phyloP scores from a whole-genome alignment of 139 green algal genomes.

The Closterium sp. region DNA sequence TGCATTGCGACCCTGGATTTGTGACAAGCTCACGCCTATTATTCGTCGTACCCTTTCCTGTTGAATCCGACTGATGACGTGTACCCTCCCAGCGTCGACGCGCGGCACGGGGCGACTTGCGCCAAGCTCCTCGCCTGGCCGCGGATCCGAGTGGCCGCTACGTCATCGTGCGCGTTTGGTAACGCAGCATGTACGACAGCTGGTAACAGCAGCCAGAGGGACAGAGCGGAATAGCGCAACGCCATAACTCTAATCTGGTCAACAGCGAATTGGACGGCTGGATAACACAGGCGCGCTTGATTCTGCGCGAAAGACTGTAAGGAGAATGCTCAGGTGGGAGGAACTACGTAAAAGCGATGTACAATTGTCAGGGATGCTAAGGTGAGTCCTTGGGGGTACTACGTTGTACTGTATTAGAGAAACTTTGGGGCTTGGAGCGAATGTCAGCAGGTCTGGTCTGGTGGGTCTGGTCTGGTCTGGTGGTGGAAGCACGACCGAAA shows the following conservation, averaged over 20 bases:
- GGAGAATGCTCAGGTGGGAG: too few relatives aligned
- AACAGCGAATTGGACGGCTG: too few relatives aligned
- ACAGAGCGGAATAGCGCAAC: background rate
- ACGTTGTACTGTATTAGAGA: too few relatives aligned
- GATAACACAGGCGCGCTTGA: too few relatives aligned
- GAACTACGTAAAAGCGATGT: too few relatives aligned
- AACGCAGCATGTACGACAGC: background rate
- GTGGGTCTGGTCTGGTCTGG: too few relatives aligned
- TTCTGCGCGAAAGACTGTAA: too few relatives aligned
- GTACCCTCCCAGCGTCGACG: background rate
- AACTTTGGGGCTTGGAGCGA: too few relatives aligned
- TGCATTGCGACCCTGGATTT: too few relatives aligned
- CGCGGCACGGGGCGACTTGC: background rate
- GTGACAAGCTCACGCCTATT: background rate
- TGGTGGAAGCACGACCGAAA: background rate
- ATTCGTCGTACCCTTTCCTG: background rate
- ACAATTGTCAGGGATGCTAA: too few relatives aligned
- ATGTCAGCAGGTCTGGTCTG: too few relatives aligned
- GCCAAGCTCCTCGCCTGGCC: background rate
- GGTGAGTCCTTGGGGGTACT: too few relatives aligned
- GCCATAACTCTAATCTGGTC: background rate
- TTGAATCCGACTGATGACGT: background rate
- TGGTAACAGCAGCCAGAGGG: background rate
- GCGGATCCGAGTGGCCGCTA: background rate
- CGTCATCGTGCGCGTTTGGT: background rate